Evolutionary conservation across 306 rosid genomes (phyloP), one percentile per base, ranked within the genome.

Genomic region (Elaeagnus macrophylla): DNA sequence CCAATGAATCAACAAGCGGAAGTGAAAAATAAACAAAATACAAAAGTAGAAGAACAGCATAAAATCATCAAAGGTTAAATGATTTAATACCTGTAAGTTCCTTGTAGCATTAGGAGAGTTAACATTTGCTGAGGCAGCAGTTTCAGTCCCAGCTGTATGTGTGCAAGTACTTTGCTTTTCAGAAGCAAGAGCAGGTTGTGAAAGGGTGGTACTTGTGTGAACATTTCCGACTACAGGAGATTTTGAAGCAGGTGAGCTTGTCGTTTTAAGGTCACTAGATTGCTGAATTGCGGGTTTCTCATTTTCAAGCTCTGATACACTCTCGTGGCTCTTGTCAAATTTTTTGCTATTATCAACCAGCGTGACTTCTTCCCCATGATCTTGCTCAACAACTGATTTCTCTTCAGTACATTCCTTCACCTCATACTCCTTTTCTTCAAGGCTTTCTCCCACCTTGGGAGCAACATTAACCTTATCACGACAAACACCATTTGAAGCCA

Each of bases 361-460:
- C 53, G 56, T 69, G 39, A 72, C 83, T 51, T 75, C 78, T 51
- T 68, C 76, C 71, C 68, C 86, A 3, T 56, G 76, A 66, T 40
- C 19, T 60, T 78, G 65, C 66, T 74, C 86, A 8, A 14, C 67
- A 54, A 64, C 62, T 9, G 65, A 49, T 63, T 67, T 72, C 61
- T 73, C 69, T 68, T 82, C 83, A 7, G 71, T 48, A 58, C 72
- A 64, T 62, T 83, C 86, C 66, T 81, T 82, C 67, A 62, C 84
- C 59, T 77, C 88, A 51, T 64, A 62, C 43, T 81, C 95, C 70
- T 74, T 84, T 48, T 75, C 71, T 35, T 86, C 77, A 53, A 65
- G 74, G 77, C 73, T 56, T 50, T 78, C 83, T 3, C 82, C 63
- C 63, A 74, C 60, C 72, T 69, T 79, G 19, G 96, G 85, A 77